Conservation (phyloP, 2,329 filamentous ascomycete genomes). For the Monilinia fructigena region DNA sequence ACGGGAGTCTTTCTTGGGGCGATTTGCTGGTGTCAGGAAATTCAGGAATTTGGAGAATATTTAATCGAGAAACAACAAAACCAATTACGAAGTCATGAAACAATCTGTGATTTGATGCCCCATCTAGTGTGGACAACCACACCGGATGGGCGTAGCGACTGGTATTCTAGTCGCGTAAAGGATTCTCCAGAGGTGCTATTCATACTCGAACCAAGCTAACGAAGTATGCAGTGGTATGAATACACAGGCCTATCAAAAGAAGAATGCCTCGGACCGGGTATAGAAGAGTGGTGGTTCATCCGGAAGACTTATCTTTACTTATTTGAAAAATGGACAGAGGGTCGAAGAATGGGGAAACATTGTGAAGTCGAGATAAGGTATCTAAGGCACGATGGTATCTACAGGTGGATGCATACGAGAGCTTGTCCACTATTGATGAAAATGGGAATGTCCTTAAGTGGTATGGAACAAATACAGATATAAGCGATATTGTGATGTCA, state of each 20-base stretch:
- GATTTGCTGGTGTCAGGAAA: constrained; percentile 32
- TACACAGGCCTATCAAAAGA: constrained; percentile 32
- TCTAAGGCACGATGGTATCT: constrained; percentile 31
- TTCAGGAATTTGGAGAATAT: constrained; percentile 30
- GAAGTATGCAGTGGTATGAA: constrained; percentile 32
- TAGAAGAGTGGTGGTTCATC: constrained; percentile 27
- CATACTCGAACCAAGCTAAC: neutral
- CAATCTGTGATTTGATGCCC: constrained; percentile 33
- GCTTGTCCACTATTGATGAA: constrained; percentile 27
- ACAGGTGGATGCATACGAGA: constrained; percentile 34
- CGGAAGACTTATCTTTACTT: constrained; percentile 27
- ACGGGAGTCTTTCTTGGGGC: constrained; percentile 33
- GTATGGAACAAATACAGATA: constrained; percentile 35
- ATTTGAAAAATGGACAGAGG: constrained; percentile 23
- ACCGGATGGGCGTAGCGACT: constrained; percentile 29
- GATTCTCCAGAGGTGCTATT: neutral
- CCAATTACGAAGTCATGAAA: constrained; percentile 29
- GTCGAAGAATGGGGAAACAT: constrained; percentile 19
- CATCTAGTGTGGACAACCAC: constrained; percentile 33
- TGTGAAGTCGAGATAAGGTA: constrained; percentile 32
- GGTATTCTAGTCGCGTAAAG: constrained; percentile 32
- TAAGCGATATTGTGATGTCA: constrained; percentile 32
- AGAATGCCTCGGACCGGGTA: constrained; percentile 26
- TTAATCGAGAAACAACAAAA: constrained; percentile 25
- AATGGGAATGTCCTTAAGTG: constrained; percentile 31